These are phyloP conservation scores for Verticillium nubilum DNA, from an alignment of 2,329 filamentous ascomycete genomes.

Conservation along the genomic window DNA sequence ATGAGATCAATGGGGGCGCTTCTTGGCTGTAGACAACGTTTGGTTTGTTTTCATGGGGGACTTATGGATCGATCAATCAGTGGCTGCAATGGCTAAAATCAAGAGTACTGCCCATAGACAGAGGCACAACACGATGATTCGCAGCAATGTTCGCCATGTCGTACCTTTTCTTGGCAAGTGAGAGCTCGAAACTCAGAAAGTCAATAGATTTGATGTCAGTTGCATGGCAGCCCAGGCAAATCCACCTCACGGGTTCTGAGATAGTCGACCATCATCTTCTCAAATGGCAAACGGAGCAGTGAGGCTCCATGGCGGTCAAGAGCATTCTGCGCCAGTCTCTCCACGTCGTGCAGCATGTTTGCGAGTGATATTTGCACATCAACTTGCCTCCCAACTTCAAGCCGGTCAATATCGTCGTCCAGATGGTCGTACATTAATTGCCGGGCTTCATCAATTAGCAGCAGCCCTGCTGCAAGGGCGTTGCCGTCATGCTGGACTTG, in stretches of 20 bases:
- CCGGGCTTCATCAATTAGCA: background rate
- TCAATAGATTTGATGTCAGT: background rate
- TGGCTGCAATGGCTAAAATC: too few relatives aligned
- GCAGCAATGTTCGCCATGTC: too few relatives aligned
- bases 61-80: too few relatives aligned
- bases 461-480: background rate
- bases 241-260: background rate
- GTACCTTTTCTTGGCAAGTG: too few relatives aligned
- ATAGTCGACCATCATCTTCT: background rate
- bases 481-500: background rate
- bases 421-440: background rate
- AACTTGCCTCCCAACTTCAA: background rate
- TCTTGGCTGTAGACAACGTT: too few relatives aligned
- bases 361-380: background rate
- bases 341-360: background rate
- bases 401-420: background rate
- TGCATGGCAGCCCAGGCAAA: background rate
- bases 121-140: too few relatives aligned
- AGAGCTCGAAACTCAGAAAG: too few relatives aligned
- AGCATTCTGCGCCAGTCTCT: background rate
- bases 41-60: too few relatives aligned
- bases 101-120: too few relatives aligned
- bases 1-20: too few relatives aligned
- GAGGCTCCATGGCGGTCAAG: background rate
- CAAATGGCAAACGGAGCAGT: background rate